Evolutionary conservation across 2,329 filamentous ascomycete species (phyloP).

Genomic region (Ascochyta rabiei): DNA sequence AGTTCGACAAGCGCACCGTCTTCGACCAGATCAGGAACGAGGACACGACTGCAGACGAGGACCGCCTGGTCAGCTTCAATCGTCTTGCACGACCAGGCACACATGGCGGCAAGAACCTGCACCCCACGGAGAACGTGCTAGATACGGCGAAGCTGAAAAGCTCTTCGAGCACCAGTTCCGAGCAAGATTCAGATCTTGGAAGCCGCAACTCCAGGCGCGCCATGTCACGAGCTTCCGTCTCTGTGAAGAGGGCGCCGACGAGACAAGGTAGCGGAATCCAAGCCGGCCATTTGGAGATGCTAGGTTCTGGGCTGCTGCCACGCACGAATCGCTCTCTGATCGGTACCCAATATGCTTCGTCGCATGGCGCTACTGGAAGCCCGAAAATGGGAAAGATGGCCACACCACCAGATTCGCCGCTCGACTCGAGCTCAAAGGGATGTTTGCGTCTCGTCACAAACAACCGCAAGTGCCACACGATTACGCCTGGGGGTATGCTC

Average conservation of each 20-base stretch:
- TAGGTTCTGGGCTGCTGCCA: constrained; percentile 38
- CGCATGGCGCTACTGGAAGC: constrained; percentile 43
- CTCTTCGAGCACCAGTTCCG: constrained; percentile 41
- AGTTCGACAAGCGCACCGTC: constrained; percentile 90
- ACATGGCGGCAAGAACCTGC: constrained; percentile 80
- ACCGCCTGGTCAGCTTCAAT: constrained; percentile 90
- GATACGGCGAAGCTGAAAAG: constrained; percentile 57
- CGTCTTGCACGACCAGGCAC: constrained; percentile 61
- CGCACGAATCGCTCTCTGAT: constrained; percentile 42
- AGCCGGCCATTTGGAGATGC: constrained; percentile 41
- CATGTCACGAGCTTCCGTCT: constrained; percentile 49
- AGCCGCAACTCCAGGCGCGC: constrained; percentile 48
- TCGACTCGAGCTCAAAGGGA: constrained; percentile 34
- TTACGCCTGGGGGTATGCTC: constrained; percentile 80
- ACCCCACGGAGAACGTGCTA: constrained; percentile 90
- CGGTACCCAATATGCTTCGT: constrained; percentile 44
- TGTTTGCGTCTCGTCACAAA: constrained; percentile 60
- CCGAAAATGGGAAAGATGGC: constrained; percentile 41
- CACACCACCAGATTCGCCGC: constrained; percentile 47
- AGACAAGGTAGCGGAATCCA: constrained; percentile 50
- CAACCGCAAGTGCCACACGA: constrained; percentile 61
- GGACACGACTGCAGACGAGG: constrained; percentile 86
- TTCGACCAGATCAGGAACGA: constrained; percentile 92
- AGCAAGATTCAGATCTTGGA: constrained; percentile 48
- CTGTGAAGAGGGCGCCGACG: constrained; percentile 46